Conservation (phyloP, 1,284 basidiomycete genomes). For the Hemileia vastatrix region DNA sequence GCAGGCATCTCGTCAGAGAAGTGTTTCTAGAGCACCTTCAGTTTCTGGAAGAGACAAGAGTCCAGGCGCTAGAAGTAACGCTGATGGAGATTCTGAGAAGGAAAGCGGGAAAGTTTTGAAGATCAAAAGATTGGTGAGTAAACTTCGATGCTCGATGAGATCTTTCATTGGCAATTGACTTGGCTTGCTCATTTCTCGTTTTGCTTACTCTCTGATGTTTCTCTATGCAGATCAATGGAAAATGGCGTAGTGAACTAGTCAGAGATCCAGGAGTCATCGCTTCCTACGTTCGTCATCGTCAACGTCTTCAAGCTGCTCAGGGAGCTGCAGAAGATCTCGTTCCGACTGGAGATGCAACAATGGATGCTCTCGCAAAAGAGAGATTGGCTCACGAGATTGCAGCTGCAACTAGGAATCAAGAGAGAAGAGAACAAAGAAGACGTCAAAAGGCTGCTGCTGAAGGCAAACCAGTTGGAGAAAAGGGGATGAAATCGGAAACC, state of each 20-base stretch:
- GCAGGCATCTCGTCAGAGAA: background rate
- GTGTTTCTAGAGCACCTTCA: background rate
- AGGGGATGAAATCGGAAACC: background rate
- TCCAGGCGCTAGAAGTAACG: slow-evolving; percentile 5
- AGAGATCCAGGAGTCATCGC: slow-evolving; percentile 41
- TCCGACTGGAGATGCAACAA: slow-evolving; percentile 39
- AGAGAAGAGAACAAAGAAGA: slow-evolving; percentile 40
- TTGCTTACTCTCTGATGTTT: background rate
- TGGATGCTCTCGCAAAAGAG: slow-evolving; percentile 39
- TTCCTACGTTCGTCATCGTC: slow-evolving; percentile 41
- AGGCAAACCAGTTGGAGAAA: slow-evolving; percentile 25
- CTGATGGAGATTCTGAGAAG: slow-evolving; percentile 1
- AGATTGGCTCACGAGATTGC: slow-evolving; percentile 39
- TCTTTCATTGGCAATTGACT: too few species aligned
- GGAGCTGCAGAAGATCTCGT: slow-evolving; percentile 40
- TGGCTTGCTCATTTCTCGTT: background rate
- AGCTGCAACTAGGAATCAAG: slow-evolving; percentile 40
- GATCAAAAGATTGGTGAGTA: slow-evolving; percentile 29
- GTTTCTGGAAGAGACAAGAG: background rate
- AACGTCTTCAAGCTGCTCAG: slow-evolving; percentile 41
- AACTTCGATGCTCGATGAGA: background rate
- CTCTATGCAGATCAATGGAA: slow-evolving; percentile 29
- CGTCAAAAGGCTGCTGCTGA: slow-evolving; percentile 37
- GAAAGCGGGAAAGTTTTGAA: slow-evolving; percentile 27
- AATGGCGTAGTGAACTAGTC: slow-evolving; percentile 42